These are phyloP conservation scores for Porcisia deanei DNA, from an alignment of 208 protist species.

Conservation along the genomic window DNA sequence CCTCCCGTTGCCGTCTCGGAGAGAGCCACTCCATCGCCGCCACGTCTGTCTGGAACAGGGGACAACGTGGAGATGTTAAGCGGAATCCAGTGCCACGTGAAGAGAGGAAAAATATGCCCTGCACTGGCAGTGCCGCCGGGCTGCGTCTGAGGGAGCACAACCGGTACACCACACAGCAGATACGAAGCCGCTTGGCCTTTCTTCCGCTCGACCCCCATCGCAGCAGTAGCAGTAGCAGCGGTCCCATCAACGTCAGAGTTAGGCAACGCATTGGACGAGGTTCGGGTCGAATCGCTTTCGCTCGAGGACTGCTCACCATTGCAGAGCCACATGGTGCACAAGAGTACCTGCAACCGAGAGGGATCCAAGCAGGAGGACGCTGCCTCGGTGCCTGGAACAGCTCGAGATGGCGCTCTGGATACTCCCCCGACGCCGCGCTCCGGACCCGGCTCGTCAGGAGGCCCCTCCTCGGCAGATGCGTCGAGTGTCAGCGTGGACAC, in stretches of 20 bases:
- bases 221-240: background rate
- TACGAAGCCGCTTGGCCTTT: constrained; percentile 3
- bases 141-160: no score
- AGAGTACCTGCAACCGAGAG: constrained; percentile 1
- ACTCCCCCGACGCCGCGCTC: no score
- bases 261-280: background rate
- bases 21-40: background rate
- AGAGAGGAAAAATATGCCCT: background rate
- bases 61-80: background rate
- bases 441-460: background rate
- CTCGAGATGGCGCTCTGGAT: background rate
- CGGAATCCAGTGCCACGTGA: constrained; percentile 13
- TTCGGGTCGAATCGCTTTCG: background rate
- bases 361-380: background rate
- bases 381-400: background rate
- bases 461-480: background rate
- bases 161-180: constrained; percentile 10
- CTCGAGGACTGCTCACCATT: background rate
- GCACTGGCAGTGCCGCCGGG: background rate
- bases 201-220: background rate
- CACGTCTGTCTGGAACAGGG: background rate
- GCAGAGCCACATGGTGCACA: constrained; percentile 5
- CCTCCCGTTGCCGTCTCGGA: background rate
- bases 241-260: background rate
- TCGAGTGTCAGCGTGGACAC: background rate